Evolutionary conservation across 2,329 filamentous ascomycete species (phyloP).

Genomic region (Neopestalotiopsis sp.): DNA sequence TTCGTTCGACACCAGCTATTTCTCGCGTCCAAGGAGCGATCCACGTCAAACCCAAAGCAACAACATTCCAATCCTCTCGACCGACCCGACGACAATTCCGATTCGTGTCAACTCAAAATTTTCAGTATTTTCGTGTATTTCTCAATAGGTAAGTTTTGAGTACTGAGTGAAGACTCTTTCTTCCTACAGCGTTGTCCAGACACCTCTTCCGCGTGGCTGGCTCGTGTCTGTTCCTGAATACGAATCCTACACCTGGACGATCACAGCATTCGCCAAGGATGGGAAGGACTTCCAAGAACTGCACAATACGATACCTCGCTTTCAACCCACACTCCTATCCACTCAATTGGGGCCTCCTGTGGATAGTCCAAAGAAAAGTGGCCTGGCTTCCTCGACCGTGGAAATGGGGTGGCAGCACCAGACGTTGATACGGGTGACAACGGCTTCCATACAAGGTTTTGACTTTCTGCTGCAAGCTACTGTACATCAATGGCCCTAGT

Average conservation of each 20-base stretch:
- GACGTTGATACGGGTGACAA: not conserved
- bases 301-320: not conserved
- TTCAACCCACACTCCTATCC: not conserved
- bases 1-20: conserved; percentile 12
- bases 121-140: conserved; percentile 11
- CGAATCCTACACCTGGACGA: not conserved
- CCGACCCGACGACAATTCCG: not conserved
- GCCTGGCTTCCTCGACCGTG: not conserved
- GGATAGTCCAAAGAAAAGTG: not conserved
- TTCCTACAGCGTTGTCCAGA: not conserved
- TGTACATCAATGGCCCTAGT: conserved; percentile 6
- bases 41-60: conserved; percentile 18
- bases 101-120: conserved; percentile 6
- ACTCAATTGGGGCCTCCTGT: not conserved
- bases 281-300: not conserved
- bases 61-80: conserved; percentile 22
- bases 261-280: not conserved
- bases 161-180: not conserved
- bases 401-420: not conserved
- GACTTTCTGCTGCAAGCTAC: conserved; percentile 5
- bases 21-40: conserved; percentile 17
- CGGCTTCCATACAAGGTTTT: not conserved
- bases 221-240: not conserved
- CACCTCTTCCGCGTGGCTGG: not conserved
- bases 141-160: not conserved